These are phyloP conservation scores for Aspergillaceae sp. DNA, from an alignment of 2,329 filamentous ascomycete species.

Conservation along the genomic window DNA sequence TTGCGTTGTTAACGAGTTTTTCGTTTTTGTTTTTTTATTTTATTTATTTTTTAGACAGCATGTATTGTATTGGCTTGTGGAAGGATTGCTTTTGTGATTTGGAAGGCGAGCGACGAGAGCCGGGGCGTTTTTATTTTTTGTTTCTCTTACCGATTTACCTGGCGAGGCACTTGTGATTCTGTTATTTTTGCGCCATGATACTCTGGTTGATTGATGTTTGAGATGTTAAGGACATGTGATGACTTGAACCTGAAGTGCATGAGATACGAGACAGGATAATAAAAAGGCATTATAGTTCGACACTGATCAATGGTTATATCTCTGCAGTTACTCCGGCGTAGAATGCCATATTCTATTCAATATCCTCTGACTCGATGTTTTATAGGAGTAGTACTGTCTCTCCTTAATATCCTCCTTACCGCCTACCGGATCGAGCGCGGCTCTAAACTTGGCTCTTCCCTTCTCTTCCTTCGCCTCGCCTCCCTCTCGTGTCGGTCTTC, in stretches of 20 bases:
- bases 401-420: background rate
- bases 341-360: too few relatives aligned
- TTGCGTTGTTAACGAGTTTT: too few relatives aligned
- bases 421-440: background rate
- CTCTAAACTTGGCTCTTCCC: background rate
- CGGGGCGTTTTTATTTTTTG: constrained; percentile 9
- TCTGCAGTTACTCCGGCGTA: too few relatives aligned
- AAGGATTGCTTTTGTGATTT: constrained; percentile 5
- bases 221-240: too few relatives aligned
- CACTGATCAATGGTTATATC: too few relatives aligned
- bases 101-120: constrained; percentile 6
- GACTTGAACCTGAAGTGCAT: too few relatives aligned
- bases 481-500: background rate
- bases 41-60: constrained; percentile 14
- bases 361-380: too few relatives aligned
- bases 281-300: too few relatives aligned
- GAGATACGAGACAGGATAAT: too few relatives aligned
- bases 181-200: background rate
- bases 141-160: constrained; percentile 1
- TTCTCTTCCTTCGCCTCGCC: background rate
- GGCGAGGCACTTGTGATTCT: constrained; percentile 9
- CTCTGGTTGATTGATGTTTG: too few relatives aligned
- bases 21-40: too few relatives aligned
- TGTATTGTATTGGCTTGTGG: constrained; percentile 15
- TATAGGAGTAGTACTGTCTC: too few relatives aligned